These are phyloP conservation scores for Nasturtium officinale DNA, from an alignment of 345 rosid genomes.

Conservation along the genomic window DNA sequence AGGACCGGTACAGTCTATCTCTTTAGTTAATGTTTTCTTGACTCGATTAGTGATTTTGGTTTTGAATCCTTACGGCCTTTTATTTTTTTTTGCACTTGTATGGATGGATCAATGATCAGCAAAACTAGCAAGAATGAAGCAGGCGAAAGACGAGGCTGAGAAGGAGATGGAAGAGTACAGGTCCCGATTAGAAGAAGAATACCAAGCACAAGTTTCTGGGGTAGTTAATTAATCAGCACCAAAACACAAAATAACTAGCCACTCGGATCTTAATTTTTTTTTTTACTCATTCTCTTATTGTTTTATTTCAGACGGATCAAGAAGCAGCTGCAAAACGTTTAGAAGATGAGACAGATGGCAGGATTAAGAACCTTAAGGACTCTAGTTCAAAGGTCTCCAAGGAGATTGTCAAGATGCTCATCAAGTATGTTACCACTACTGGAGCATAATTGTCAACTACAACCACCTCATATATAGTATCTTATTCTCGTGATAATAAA, in stretches of 20 bases:
- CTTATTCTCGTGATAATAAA: constrained; percentile 5
- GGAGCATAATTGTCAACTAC: constrained; percentile 28
- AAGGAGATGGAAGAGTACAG: constrained; percentile 44
- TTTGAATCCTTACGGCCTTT: constrained; percentile 2
- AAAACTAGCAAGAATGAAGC: constrained; percentile 47
- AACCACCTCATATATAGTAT: constrained; percentile 41
- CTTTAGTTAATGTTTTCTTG: constrained; percentile 6
- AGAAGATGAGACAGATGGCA: constrained; percentile 39
- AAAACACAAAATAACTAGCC: background rate
- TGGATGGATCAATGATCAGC: constrained; percentile 31
- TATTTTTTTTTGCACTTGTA: background rate
- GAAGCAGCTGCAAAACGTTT: constrained; percentile 39
- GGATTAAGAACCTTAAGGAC: constrained; percentile 34
- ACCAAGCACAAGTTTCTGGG: constrained; percentile 42
- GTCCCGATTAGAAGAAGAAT: constrained; percentile 38
- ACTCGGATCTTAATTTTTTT: background rate
- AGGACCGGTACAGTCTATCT: constrained; percentile 33
- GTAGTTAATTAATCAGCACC: constrained; percentile 23
- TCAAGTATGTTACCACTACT: constrained; percentile 43
- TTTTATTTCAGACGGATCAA: constrained; percentile 37
- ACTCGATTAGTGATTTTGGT: background rate
- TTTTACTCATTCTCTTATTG: constrained; percentile 14
- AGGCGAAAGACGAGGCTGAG: constrained; percentile 49
- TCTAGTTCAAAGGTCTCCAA: constrained; percentile 41
- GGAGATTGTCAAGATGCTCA: constrained; percentile 45